phyloP scores from a whole-genome alignment of 345 rosid genomes.

The Geranium brycei region DNA sequence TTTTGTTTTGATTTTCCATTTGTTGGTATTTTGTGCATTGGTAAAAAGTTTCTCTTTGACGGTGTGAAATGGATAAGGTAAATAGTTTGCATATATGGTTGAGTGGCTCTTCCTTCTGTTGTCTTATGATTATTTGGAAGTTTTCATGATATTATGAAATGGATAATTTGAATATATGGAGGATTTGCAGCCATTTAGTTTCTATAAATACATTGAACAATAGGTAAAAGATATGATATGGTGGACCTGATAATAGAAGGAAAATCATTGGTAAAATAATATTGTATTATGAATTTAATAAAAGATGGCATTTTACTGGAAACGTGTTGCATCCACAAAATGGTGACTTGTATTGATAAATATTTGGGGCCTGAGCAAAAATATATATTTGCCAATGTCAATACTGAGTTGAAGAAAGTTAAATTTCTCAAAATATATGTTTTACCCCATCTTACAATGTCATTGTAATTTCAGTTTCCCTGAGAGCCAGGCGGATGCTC shows the following conservation, averaged over 20 bases:
- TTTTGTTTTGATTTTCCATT: background rate
- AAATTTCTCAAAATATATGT: background rate
- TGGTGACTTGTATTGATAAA: too few relatives aligned
- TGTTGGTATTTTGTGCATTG: too few relatives aligned
- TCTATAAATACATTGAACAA: background rate
- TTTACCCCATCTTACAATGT: conserved; percentile 8
- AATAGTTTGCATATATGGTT: background rate
- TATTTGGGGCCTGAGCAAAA: too few relatives aligned
- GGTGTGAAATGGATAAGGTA: background rate
- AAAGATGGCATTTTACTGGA: too few relatives aligned
- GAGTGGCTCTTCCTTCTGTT: too few relatives aligned
- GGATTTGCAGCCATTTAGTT: conserved; percentile 1
- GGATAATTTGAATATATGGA: background rate
- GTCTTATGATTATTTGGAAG: background rate
- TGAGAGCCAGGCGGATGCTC: conserved; percentile 70
- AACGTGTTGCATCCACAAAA: too few relatives aligned
- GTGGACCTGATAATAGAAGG: too few relatives aligned
- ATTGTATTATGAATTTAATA: too few relatives aligned
- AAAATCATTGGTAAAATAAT: too few relatives aligned
- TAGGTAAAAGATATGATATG: too few relatives aligned
- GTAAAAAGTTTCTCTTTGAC: background rate
- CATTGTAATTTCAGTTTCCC: conserved; percentile 51
- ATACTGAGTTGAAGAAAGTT: too few relatives aligned
- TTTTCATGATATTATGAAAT: background rate
- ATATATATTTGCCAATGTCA: too few relatives aligned